These are phyloP conservation scores for Gracilaria domingensis DNA, from an alignment of 23 red algal genomes.

Conservation along the genomic window DNA sequence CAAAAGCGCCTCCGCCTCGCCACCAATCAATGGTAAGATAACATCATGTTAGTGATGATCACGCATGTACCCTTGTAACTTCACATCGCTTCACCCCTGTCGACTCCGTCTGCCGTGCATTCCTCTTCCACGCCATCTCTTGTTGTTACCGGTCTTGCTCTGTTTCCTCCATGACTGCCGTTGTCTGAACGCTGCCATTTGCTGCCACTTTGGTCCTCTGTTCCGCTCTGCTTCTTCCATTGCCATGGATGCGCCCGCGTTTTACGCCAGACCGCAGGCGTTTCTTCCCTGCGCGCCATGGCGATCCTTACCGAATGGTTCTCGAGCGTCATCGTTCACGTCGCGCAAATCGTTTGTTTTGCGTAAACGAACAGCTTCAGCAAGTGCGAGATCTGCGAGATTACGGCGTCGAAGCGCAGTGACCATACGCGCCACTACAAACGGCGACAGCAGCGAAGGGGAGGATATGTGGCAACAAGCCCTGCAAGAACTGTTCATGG, in stretches of 20 bases:
- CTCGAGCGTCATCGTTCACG: background rate
- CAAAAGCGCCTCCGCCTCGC: background rate
- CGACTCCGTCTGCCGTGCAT: no score
- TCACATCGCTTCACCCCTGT: no score
- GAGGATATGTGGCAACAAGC: conserved; percentile 56
- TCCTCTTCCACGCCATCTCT: background rate
- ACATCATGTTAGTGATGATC: no score
- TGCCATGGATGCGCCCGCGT: background rate
- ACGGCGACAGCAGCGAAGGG: background rate
- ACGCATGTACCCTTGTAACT: no score
- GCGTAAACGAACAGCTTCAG: background rate
- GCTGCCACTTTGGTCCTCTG: background rate
- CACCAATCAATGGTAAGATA: no score
- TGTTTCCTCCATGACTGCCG: background rate
- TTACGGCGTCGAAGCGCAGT: background rate
- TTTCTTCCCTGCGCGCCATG: background rate
- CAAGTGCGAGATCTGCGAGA: background rate
- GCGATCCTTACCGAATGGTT: background rate
- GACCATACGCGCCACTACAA: background rate
- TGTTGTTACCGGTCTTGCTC: background rate
- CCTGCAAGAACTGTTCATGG: conserved; percentile 85
- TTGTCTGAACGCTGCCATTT: background rate
- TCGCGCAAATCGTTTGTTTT: background rate
- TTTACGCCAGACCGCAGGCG: background rate
- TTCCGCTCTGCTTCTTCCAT: background rate